A percentile compares a stretch with the other conserved stretches of the same genome.
phyloP scores from a whole-genome alignment of 495 filamentous ascomycete genomes.

The Hyaloscypha bicolor region DNA sequence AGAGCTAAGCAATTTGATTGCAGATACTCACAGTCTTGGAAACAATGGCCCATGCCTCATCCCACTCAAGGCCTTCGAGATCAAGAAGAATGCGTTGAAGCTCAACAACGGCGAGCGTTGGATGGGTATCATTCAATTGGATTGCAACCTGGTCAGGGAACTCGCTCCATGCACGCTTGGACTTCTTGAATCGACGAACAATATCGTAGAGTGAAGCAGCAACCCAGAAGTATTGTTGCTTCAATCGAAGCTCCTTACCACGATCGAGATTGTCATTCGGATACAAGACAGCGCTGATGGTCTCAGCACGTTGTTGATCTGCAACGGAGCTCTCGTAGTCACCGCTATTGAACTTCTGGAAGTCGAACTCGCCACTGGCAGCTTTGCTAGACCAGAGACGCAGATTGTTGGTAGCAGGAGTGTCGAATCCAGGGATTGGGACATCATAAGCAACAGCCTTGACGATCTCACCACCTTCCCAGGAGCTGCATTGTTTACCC shows the following conservation, averaged over 20 bases:
- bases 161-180: slow-evolving; percentile 83
- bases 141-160: slow-evolving; percentile 97
- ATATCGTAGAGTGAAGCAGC: slow-evolving; percentile 95
- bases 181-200: slow-evolving; percentile 96
- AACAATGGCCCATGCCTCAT: slow-evolving; percentile 86
- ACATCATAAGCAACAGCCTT: slow-evolving; percentile 94
- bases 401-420: slow-evolving; percentile 92
- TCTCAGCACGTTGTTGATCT: slow-evolving; percentile 94
- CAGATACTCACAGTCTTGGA: slow-evolving; percentile 44
- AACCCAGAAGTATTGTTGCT: slow-evolving; percentile 99
- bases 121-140: slow-evolving; percentile 97
- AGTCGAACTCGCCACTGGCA: slow-evolving; percentile 95
- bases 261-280: slow-evolving; percentile 97
- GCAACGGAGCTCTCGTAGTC: slow-evolving; percentile 97
- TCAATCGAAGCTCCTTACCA: slow-evolving; percentile 94
- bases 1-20: background rate
- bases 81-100: slow-evolving; percentile 91
- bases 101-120: slow-evolving; percentile 94
- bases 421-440: slow-evolving; percentile 89
- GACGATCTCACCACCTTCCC: slow-evolving; percentile 93
- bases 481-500: slow-evolving; percentile 70
- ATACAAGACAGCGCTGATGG: slow-evolving; percentile 96
- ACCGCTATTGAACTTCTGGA: slow-evolving; percentile 98
- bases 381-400: slow-evolving; percentile 97
- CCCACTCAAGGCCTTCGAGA: slow-evolving; percentile 88